A percentile compares a stretch with the other conserved stretches of the same genome.
Conservation (phyloP, 768 basidiomycete species). For the Cystofilobasidium macerans region DNA sequence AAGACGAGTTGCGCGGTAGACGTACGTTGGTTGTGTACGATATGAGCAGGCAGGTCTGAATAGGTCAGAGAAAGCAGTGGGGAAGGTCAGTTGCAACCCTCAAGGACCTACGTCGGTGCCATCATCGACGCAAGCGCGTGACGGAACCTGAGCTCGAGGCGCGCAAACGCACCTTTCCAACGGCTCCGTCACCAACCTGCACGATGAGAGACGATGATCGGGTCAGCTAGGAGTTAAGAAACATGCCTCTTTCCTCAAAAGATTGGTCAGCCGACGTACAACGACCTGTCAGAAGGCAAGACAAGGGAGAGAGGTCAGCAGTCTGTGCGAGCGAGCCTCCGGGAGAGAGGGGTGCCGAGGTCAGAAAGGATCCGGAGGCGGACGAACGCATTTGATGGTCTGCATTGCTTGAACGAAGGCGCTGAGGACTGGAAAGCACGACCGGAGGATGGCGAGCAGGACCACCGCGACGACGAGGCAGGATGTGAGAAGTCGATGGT, state of each 20-base stretch:
- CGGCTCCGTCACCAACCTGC: constrained; percentile 85
- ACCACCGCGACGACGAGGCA: neutral
- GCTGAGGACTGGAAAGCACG: neutral
- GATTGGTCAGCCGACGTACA: no score
- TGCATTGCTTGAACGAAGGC: constrained; percentile 51
- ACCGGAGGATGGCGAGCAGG: neutral
- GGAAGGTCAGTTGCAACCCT: neutral
- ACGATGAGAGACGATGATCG: neutral
- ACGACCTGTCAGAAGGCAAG: constrained; percentile 10
- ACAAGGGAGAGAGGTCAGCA: constrained; percentile 14
- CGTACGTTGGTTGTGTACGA: constrained; percentile 44
- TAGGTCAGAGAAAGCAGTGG: neutral
- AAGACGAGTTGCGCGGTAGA: no score
- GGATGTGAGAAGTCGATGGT: neutral
- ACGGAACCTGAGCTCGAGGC: neutral
- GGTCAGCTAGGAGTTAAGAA: neutral
- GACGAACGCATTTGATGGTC: constrained; percentile 86
- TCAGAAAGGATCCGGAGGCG: neutral
- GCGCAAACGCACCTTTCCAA: constrained; percentile 67
- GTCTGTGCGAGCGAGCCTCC: neutral
- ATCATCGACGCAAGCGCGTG: no score
- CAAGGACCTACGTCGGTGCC: no score
- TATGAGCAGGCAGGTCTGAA: constrained; percentile 85
- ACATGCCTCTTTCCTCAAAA: no score
- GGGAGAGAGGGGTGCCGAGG: neutral